A percentile compares a stretch with the other conserved stretches of the same genome.
phyloP scores from a whole-genome alignment of 768 basidiomycete genomes.

The Coprinopsis marcescibilis region DNA sequence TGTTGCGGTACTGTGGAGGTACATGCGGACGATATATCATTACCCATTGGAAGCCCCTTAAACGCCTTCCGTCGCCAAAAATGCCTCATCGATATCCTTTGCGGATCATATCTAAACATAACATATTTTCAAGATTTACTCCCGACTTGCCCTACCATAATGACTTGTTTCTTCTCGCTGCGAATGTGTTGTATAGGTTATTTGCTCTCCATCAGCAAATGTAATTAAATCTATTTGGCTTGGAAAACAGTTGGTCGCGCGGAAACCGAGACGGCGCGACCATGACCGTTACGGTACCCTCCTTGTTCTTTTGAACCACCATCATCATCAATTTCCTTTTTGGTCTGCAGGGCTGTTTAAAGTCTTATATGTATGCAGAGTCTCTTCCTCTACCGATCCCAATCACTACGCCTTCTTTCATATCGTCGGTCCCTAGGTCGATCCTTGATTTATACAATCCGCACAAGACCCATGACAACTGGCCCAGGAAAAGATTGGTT shows the following conservation, averaged over 20 bases:
- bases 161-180: too few relatives aligned
- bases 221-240: too few relatives aligned
- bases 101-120: too few relatives aligned
- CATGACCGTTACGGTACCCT: too few relatives aligned
- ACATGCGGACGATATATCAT: neutral
- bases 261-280: too few relatives aligned
- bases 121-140: too few relatives aligned
- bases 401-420: neutral
- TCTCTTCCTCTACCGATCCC: neutral
- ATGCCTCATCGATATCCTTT: too few relatives aligned
- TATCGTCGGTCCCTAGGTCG: neutral
- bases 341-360: neutral
- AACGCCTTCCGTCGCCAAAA: neutral
- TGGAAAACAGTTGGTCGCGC: too few relatives aligned
- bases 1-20: slow-evolving; percentile 1
- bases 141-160: too few relatives aligned
- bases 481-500: slow-evolving; percentile 23
- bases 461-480: neutral
- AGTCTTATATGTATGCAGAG: neutral
- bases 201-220: too few relatives aligned
- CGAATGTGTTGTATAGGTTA: too few relatives aligned
- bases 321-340: slow-evolving; percentile 4
- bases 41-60: neutral
- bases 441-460: neutral
- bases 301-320: too few relatives aligned